Evolutionary conservation across 202 grass and related monocot species (phyloP), one percentile per base, ranked within the genome.

Genomic region (Carex arenaria): DNA sequence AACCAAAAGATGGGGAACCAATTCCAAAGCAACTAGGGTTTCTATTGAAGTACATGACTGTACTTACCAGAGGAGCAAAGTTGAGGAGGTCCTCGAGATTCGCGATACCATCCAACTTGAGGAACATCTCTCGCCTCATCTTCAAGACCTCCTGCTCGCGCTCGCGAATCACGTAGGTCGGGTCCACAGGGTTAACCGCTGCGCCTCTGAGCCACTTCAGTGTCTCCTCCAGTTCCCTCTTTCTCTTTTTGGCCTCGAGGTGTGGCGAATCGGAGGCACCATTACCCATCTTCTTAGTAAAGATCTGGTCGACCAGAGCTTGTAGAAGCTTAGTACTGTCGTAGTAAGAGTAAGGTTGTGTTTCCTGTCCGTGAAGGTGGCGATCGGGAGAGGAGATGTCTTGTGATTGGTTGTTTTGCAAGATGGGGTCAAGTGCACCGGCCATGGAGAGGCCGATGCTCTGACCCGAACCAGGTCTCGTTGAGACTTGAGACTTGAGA

Each of bases 391-490:
- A 64, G 69, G 91, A 64, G 20, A 47, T 80, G 81, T 82, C 64
- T 30, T 64, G 87, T 32, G 83, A 89, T 84, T 86, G 80, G 69
- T 89, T 83, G 43, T 72, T 53, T 80, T 65, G 85, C 80, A 11
- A 88, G 78, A 43, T 81, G 81, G 84, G 82, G 80, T 81, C 87
- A 67, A 86, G 92, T 28, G 84, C 89, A 86, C 28, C 81, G 78
- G 47, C 80, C 90, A 56, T 94, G 83, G 87, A 82, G 42, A 68
- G 85, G 92, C 72, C 90, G 92, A 68, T 91, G 85, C 73, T 92
- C 88, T 78, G 82, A 94, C 88, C 78, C 79, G 30, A 84, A 82
- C n/a, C 32, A 47, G 36, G 65, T 51, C 56, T 9, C 36, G 73
- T 14, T 26, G 26, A 26, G 26, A 26, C 26, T 26, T 26, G 26